Conservation (phyloP, 768 basidiomycete species). For the Russula emetica region DNA sequence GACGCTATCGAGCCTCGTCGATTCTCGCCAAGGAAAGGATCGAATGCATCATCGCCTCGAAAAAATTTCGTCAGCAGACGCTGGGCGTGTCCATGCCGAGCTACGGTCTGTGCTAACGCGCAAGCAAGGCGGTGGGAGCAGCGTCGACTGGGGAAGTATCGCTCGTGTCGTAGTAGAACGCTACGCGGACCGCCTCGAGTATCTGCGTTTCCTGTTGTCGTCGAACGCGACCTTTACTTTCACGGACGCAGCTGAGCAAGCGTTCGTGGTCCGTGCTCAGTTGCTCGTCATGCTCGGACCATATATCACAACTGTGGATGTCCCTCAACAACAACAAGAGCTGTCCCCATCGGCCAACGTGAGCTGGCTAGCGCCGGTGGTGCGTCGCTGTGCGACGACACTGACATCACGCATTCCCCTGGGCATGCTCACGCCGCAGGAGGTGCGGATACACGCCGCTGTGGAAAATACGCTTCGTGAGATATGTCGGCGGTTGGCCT, state of each 20-base stretch:
- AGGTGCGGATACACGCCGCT: slow-evolving; percentile 18
- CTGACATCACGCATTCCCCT: slow-evolving; percentile 20
- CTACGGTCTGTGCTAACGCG: slow-evolving; percentile 33
- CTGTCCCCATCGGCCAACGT: slow-evolving; percentile 3
- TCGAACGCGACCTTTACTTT: slow-evolving; percentile 25
- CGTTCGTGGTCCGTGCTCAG: slow-evolving; percentile 6
- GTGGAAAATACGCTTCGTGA: slow-evolving; percentile 24
- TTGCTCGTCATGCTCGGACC: slow-evolving; percentile 31
- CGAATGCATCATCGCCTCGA: slow-evolving; percentile 38
- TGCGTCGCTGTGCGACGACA: slow-evolving; percentile 23
- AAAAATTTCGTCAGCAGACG: slow-evolving; percentile 35
- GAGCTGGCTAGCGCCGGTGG: slow-evolving; percentile 23
- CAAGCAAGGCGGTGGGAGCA: slow-evolving; percentile 30
- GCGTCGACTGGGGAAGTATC: slow-evolving; percentile 43
- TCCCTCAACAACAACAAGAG: slow-evolving; percentile 3
- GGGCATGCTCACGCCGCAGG: slow-evolving; percentile 23
- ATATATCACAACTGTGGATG: slow-evolving; percentile 29
- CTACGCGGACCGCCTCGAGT: slow-evolving; percentile 42
- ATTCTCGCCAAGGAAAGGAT: slow-evolving; percentile 32
- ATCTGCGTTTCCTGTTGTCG: slow-evolving; percentile 37
- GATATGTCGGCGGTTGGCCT: slow-evolving; percentile 27
- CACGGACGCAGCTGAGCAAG: slow-evolving; percentile 8
- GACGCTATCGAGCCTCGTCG: slow-evolving; percentile 37
- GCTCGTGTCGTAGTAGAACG: slow-evolving; percentile 40
- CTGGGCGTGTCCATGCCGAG: slow-evolving; percentile 27